Conservation (phyloP, 768 basidiomycete genomes). For the Candolleomyces efflorescens region DNA sequence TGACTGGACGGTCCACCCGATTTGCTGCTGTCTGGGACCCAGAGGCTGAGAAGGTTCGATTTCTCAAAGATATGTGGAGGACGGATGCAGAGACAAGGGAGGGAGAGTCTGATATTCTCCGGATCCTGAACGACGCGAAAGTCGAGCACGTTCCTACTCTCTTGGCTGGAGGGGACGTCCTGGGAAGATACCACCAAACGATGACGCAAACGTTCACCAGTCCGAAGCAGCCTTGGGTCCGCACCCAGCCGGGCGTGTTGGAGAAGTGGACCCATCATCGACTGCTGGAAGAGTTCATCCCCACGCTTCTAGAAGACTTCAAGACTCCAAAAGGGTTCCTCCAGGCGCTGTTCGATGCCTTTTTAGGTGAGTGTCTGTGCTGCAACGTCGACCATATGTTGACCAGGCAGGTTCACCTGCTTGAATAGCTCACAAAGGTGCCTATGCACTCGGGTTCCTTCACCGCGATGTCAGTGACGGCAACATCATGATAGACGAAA, state of each 20-base stretch:
- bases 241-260: constrained; percentile 1
- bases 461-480: neutral
- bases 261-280: constrained; percentile 16
- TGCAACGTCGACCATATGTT: too few species aligned
- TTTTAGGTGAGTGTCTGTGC: neutral
- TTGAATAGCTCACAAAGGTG: neutral
- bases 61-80: constrained; percentile 30
- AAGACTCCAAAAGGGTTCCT: neutral
- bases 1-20: constrained; percentile 19
- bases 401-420: too few species aligned
- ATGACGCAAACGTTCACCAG: constrained; percentile 9
- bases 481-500: too few species aligned
- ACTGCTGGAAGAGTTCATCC: constrained; percentile 16
- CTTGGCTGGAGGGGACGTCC: constrained; percentile 25
- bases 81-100: constrained; percentile 1
- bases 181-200: constrained; percentile 4
- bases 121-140: constrained; percentile 10
- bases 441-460: neutral
- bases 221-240: too few species aligned
- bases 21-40: constrained; percentile 16
- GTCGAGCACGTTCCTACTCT: constrained; percentile 22
- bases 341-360: neutral
- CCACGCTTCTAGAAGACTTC: constrained; percentile 6
- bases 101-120: constrained; percentile 19
- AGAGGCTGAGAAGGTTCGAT: constrained; percentile 13